Evolutionary conservation across 2,329 filamentous ascomycete genomes (phyloP).

Genomic region (Fusarium camptoceras): DNA sequence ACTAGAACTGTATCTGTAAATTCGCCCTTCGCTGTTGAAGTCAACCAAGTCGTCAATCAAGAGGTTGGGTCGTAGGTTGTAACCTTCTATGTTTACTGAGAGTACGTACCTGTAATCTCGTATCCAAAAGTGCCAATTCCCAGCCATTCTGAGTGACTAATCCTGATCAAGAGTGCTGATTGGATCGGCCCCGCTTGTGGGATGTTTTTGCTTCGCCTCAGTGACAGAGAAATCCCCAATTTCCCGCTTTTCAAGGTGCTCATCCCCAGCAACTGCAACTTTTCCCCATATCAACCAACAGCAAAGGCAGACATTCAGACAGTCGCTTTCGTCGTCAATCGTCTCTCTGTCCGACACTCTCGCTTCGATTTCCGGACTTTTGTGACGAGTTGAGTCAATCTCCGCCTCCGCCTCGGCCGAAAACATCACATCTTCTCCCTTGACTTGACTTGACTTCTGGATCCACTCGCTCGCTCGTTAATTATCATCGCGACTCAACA

Average conservation of each 20-base stretch:
- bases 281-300: background rate
- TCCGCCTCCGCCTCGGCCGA: background rate
- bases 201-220: background rate
- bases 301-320: background rate
- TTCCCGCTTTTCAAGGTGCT: slow-evolving; percentile 1
- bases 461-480: background rate
- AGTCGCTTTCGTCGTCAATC: background rate
- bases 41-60: background rate
- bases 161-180: background rate
- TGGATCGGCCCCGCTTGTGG: background rate
- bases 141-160: background rate
- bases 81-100: background rate
- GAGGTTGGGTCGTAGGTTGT: background rate
- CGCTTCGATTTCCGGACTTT: slow-evolving; percentile 12
- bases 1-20: background rate
- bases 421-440: background rate
- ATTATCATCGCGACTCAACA: slow-evolving; percentile 1
- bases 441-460: background rate
- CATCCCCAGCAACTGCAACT: background rate
- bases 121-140: background rate
- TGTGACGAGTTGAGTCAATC: background rate
- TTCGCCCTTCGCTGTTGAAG: background rate
- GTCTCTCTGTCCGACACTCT: slow-evolving; percentile 4
- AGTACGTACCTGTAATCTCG: background rate
- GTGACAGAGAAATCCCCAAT: background rate